A percentile compares a stretch with the other conserved stretches of the same genome.
phyloP scores from a whole-genome alignment of 176 grass and related monocot genomes.

The maize (Zea mays) region Zm-B73-REFERENCE-NAM-5.0 NC_050105.1:87668501-87669000 shows the following conservation, averaged over 20 bases:
- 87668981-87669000: conserved; percentile 67
- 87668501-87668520: conserved; percentile 31
- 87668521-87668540: neutral
- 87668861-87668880: conserved; percentile 59
- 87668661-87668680: neutral
- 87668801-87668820: conserved; percentile 70
- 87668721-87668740: conserved; percentile 51
- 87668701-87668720: conserved; percentile 20
- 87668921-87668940: conserved; percentile 46
- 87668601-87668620: conserved; percentile 42
- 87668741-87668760: conserved; percentile 39
- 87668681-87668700: conserved; percentile 50
- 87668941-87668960: conserved; percentile 53
- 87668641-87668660: conserved; percentile 31
- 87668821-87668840: conserved; percentile 47
- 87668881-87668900: conserved; percentile 47
- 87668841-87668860: conserved; percentile 52
- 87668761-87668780: conserved; percentile 37
- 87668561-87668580: conserved; percentile 21
- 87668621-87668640: conserved; percentile 1
- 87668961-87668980: conserved; percentile 81
- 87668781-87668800: conserved; percentile 57
- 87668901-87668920: conserved; percentile 41
- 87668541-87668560: conserved; percentile 24
- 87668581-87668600: conserved; percentile 50